Base-by-base conservation (phyloP, 2,329 filamentous ascomycete genomes). In the Alternaria ethzedia region DNA sequence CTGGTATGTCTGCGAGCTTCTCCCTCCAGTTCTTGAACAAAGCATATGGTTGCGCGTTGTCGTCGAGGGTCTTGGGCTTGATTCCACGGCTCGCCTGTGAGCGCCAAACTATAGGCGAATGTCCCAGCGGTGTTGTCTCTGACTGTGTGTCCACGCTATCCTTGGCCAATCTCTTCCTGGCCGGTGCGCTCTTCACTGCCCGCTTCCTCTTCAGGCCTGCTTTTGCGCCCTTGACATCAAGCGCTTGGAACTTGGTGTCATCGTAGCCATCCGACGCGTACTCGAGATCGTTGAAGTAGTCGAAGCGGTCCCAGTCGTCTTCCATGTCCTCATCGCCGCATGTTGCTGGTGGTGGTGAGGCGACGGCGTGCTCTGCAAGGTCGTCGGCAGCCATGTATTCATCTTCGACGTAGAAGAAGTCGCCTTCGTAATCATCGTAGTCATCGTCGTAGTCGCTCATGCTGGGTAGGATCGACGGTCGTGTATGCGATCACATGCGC, bases 371-470 rank as follows among this genome's bases (percentile, higher is more conserved):
- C 67, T 85, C 83, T 58, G 83, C 83, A 13, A 85, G 81, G 63
- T 85, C 83, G 65, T 85, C 83, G 78, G 84, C 75, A 6, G 67
- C 64, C 59, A 75, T 72, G 63, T 75, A 77, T 52, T 81, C 81
- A 32, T 84, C 83, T 59, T 84, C 83, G 32, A 84, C 78, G 51
- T 83, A 85, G 43, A 83, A 71, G 78, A 81, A 84, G 6, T 83
- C 82, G 44, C 79, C 80, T 54, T 78, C 75, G 17, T 78, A 76
- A 64, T 79, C 78, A 43, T 69, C 74, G 65, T 76, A 75, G 57
- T 80, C 75, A 57, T 80, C 77, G 65, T 78, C 80, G 72, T 81
- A 83, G 67, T 83, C 81, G 65, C 78, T 80, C 79, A 81, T 81
- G 44, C 8, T 76, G 63, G 69, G 50, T 52, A 36, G 61, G 68